Base-by-base conservation (phyloP, 129 eudicot genomes). In the Smallanthus sonchifolius region DNA sequence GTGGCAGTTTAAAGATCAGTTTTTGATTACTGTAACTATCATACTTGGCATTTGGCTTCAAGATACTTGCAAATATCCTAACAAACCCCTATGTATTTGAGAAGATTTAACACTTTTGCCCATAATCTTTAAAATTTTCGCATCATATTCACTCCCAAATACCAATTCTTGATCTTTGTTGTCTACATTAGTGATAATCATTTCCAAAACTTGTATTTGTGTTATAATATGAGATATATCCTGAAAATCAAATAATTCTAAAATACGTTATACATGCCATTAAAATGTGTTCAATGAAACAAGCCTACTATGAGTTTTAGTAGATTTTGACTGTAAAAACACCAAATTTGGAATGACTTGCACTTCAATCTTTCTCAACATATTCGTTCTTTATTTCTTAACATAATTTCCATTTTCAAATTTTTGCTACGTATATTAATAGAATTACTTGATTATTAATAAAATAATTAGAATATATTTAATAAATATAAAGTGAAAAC, bases 1-100 rank as follows among this genome's bases (percentile, higher is more conserved):
- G 7, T 35, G 45, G 30, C 43, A 7, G 42, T 48, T 48, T n/a
- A 48, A 48, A 14, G 10, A 32, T 57, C 9, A 16, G 35, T 15
- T 68, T 13, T 13, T 16, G 20, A 68, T 10, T 30, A 43, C 17
- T 55, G 2, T 55, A 11, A 39, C 34, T 14, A 65, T 38, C 32
- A 7, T 38, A 65, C 16, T 38, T 37, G 70, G 70, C 49, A 35
- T 16, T 28, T 67, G 28, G 13, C 35, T 11, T 67, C 59, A 44
- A 28, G 61, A 70, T 70, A 49, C 74, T 49, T 51, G 63, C 75
- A 7, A n/a, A 70, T 11, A 69, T 34, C 74, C 2, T 48, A 69
- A 48, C 74, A 69, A 47, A 32, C 3, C 61, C 6, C 74, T 69
- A 6, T 48, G 38, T 57, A 45, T 30, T 8, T 32, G n/a, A 34